Conservation (phyloP, 2,329 filamentous ascomycete genomes). For the Trichoderma koningiopsis region DNA sequence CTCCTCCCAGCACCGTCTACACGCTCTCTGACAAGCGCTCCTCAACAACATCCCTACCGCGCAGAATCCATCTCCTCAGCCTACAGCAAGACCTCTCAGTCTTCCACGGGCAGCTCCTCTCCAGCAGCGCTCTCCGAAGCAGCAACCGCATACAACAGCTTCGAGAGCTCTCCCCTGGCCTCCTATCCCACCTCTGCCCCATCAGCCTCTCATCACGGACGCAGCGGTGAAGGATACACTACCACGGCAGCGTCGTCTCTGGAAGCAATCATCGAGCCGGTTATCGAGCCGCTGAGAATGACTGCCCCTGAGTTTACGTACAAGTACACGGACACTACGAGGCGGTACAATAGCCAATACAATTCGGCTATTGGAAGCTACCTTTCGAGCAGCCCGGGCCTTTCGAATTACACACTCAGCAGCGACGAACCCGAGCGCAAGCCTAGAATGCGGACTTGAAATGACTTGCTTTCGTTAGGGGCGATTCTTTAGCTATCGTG, state of each 20-base stretch:
- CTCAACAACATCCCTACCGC: constrained; percentile 32
- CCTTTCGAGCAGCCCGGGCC: constrained; percentile 5
- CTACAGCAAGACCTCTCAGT: constrained; percentile 29
- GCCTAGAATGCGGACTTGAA: constrained; percentile 1
- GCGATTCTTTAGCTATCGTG: not conserved
- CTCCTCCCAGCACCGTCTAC: constrained; percentile 30
- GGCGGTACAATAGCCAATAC: constrained; percentile 18
- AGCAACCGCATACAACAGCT: constrained; percentile 18
- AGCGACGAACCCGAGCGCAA: constrained; percentile 18
- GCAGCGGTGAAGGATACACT: constrained; percentile 28
- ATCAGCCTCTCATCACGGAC: not conserved
- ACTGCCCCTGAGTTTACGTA: constrained; percentile 35
- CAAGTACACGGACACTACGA: constrained; percentile 38
- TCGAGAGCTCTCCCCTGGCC: constrained; percentile 24
- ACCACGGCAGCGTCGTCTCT: constrained; percentile 15
- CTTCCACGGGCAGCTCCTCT: constrained; percentile 19
- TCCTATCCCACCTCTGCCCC: constrained; percentile 18
- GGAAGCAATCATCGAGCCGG: constrained; percentile 27
- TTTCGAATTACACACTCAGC: constrained; percentile 13
- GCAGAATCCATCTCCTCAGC: constrained; percentile 33
- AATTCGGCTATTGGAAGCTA: constrained; percentile 5
- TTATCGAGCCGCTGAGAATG: constrained; percentile 29
- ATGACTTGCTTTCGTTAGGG: not conserved
- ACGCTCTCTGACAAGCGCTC: constrained; percentile 30
- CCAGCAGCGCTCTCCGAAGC: constrained; percentile 23